Evolutionary conservation across 2,329 filamentous ascomycete genomes (phyloP), one percentile per base, ranked within the genome.

Genomic region (Didymella arachidicola): DNA sequence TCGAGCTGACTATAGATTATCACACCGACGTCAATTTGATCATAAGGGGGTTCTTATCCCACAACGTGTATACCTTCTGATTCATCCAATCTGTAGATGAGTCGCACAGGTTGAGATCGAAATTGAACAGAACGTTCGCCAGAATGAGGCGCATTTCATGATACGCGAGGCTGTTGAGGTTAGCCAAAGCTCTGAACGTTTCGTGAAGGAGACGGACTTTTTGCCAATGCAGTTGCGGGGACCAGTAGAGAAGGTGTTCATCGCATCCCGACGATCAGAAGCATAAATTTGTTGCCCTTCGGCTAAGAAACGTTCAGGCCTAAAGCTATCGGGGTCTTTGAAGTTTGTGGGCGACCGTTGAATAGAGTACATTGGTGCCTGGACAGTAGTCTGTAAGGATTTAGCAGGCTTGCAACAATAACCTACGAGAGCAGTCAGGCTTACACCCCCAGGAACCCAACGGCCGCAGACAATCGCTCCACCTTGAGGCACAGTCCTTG

Each of bases 41-140:
- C 55, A 60, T 72, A 32, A 76, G 50, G 7, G 72, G 72, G 12
- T 58, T 58, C 57, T 79, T 78, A 54, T 75, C 64, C 79, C 79
- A 80, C 5, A 79, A 57, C 5, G 63, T 68, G 41, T 67, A 79
- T 0, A 65, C 66, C 3, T 65, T 43, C 61, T 80, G 78, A 1
- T 74, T 56, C 0, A 16, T 48, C 74, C 70, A 74, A 18, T 70
- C 45, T 3, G 62, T 48, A 47, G 69, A 72, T 51, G 76, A 72
- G 0, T 68, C 26, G 18, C 34, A 50, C 7, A 71, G 25, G 19
- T 69, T 63, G 25, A 74, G 25, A 41, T 75, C 68, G 47, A 72
- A 76, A 29, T 71, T 57, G 52, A 66, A 66, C 1, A 73, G 22
- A 2, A 74, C 10, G 14, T 52, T 66, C 2, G 67, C 68, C 2